A percentile compares a stretch with the other conserved stretches of the same genome.
phyloP scores from a whole-genome alignment of 2,329 filamentous ascomycete genomes.

The Sporothrix brasiliensis region DNA sequence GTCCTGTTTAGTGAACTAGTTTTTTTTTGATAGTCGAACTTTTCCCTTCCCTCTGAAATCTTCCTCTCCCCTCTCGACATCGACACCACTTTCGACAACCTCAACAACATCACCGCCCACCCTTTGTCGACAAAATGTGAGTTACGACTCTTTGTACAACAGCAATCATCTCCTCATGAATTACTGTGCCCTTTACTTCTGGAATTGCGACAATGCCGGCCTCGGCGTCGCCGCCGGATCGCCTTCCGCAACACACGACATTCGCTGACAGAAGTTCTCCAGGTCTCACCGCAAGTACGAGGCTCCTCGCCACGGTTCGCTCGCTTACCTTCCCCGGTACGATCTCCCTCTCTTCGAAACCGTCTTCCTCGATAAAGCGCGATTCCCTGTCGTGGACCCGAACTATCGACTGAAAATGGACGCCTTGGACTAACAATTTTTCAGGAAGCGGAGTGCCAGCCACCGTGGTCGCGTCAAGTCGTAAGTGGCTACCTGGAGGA shows the following conservation, averaged over 20 bases:
- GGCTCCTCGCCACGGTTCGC: conserved; percentile 92
- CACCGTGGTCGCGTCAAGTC: conserved; percentile 75
- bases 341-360: conserved; percentile 25
- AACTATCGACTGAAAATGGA: conserved; percentile 9
- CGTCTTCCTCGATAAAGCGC: conserved; percentile 5
- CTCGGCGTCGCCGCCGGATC: background rate
- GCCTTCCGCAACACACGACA: background rate
- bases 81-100: conserved; percentile 31
- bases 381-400: conserved; percentile 2
- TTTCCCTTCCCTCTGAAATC: conserved; percentile 29
- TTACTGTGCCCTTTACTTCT: background rate
- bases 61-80: conserved; percentile 29
- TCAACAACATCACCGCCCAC: conserved; percentile 30
- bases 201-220: conserved; percentile 13
- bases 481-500: conserved; percentile 58
- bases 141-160: conserved; percentile 12
- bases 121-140: conserved; percentile 34
- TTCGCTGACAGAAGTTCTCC: conserved; percentile 36
- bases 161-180: background rate
- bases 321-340: conserved; percentile 72
- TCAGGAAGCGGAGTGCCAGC: conserved; percentile 38
- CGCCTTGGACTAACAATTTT: conserved; percentile 32
- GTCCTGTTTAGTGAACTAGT: conserved; percentile 26
- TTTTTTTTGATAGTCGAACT: conserved; percentile 32
- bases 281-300: conserved; percentile 64